Conservation (phyloP, 2,329 filamentous ascomycete species). For the Colletotrichum phormii region DNA sequence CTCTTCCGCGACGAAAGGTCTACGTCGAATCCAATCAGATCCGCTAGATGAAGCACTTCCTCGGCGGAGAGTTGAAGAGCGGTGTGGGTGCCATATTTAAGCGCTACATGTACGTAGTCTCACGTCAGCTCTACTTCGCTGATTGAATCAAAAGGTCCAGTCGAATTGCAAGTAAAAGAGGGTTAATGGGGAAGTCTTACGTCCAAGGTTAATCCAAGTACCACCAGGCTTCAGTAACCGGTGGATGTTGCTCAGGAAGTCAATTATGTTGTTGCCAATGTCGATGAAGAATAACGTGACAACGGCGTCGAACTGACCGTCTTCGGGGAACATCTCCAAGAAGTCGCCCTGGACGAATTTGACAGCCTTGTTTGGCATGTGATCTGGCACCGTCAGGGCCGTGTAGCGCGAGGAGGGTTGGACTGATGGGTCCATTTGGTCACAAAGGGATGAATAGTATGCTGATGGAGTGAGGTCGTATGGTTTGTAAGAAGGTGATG, state of each 20-base stretch:
- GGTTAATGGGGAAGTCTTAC: not conserved
- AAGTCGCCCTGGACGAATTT: not conserved
- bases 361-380: not conserved
- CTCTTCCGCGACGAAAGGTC: not conserved
- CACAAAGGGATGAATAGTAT: slow-evolving; percentile 1
- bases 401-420: slow-evolving; percentile 42
- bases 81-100: not conserved
- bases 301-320: not conserved
- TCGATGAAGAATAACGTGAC: not conserved
- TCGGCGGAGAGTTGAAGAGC: not conserved
- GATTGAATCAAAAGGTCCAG: not conserved
- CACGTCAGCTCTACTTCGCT: not conserved
- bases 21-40: not conserved
- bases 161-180: not conserved
- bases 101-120: not conserved
- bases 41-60: not conserved
- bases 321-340: not conserved
- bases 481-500: not conserved
- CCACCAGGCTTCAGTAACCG: not conserved
- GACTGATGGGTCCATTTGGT: slow-evolving; percentile 5
- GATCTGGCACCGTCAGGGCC: not conserved
- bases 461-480: not conserved
- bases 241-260: not conserved
- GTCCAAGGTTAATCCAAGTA: not conserved
- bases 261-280: not conserved